A percentile compares a stretch with the other conserved stretches of the same genome.
Evolutionary conservation across 345 rosid genomes (phyloP).

Genomic region (Linum tenue): DNA sequence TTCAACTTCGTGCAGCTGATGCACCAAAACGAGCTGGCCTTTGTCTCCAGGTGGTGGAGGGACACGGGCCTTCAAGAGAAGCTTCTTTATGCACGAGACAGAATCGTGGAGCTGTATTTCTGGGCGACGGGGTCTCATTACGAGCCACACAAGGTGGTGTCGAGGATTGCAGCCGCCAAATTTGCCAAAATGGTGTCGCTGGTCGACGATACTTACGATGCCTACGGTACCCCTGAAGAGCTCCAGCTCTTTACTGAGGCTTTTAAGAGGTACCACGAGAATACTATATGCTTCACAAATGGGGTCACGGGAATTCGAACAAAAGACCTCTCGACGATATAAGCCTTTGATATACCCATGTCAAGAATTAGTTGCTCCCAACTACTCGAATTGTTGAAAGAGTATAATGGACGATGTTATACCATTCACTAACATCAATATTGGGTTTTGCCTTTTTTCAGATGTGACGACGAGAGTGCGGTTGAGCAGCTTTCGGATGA

Average conservation of each 20-base stretch:
- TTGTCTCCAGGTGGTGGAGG: slow-evolving; percentile 11
- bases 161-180: no score
- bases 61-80: not conserved
- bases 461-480: not conserved
- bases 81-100: slow-evolving; percentile 11
- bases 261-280: slow-evolving; percentile 1
- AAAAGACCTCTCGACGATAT: no score
- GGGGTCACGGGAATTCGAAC: no score
- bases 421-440: no score
- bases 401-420: no score
- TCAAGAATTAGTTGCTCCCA: no score
- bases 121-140: no score
- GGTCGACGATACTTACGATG: slow-evolving; percentile 11
- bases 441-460: not conserved
- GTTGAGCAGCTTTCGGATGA: not conserved
- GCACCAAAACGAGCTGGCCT: slow-evolving; percentile 5
- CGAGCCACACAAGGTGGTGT: no score
- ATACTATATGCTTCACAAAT: no score
- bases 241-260: not conserved
- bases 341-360: no score
- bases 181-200: not conserved
- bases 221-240: slow-evolving; percentile 7
- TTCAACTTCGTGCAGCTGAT: slow-evolving; percentile 10
- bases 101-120: not conserved
- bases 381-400: no score